Base-by-base conservation (phyloP, 805 yeast species). In the Pichia membranifaciens region DNA sequence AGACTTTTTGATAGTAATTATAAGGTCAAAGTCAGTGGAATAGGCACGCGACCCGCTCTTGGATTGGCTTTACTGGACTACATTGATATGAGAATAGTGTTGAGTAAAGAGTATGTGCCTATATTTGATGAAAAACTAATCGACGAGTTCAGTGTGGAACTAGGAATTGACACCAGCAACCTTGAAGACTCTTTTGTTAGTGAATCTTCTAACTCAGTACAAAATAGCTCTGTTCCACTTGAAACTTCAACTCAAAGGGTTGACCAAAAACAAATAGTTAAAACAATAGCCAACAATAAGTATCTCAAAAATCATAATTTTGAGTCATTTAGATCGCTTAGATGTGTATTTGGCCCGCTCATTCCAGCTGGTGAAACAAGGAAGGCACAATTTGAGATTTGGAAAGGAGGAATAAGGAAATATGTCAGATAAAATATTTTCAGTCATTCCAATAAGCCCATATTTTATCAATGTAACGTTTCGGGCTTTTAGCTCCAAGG, bases 31-130 rank as follows among this genome's bases (percentile, higher is more conserved):
- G 59, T 64, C 5, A 52, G 64, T 28, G 56, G 59, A 28, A 63
- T 61, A 22, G 58, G 58, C 20, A 64, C 68, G 1, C 62, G 75
- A 1, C 83, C 87, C 3, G 75, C 81, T 16, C 60, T 81, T 38
- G 87, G 86, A 0, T 50, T 74, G 3, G 56, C 69, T 9, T 79
- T 86, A 84, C 69, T 77, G 10, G 76, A 74, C 45, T 69, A 65
- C 45, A 58, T 81, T 10, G 72, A 74, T 47, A 70, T 73, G 35
- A 65, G 87, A 40, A 65, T 82, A 15, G 62, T 74, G 38, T 55
- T 78, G 48, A 58, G 64, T 38, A 76, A 74, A 55, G 61, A 65
- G 13, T 70, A 69, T 50, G 67, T 63, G 50, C 77, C 77, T 38
- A 68, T 59, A 40, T 57, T 55, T 49, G 64, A 59, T 49, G 69